phyloP scores from a whole-genome alignment of 2,329 filamentous ascomycete genomes.

The Epichloe aotearoae region DNA sequence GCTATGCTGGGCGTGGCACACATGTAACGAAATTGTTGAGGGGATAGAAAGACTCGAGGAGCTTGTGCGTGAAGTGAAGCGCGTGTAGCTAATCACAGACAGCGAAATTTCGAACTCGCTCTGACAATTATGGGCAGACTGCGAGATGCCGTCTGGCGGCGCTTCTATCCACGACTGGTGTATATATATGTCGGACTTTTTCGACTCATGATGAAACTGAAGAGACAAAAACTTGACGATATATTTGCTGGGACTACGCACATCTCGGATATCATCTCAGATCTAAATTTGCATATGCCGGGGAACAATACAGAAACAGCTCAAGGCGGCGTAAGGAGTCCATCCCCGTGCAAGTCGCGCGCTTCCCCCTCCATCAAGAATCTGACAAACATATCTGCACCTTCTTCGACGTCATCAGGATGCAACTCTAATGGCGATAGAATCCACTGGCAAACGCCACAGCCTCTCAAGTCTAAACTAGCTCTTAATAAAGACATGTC shows the following conservation, averaged over 20 bases:
- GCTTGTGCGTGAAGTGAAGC: background rate
- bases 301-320: background rate
- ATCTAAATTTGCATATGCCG: too few relatives aligned
- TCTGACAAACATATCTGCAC: background rate
- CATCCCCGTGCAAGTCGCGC: background rate
- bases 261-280: too few relatives aligned
- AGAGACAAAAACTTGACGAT: too few relatives aligned
- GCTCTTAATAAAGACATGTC: too few relatives aligned
- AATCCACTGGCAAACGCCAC: too few relatives aligned
- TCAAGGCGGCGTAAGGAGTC: background rate
- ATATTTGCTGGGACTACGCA: too few relatives aligned
- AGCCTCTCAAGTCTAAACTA: too few relatives aligned
- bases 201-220: too few relatives aligned
- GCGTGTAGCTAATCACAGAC: background rate
- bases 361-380: background rate
- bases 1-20: constrained; percentile 62
- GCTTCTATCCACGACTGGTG: too few relatives aligned
- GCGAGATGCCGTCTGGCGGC: too few relatives aligned
- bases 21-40: constrained; percentile 50
- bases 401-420: background rate
- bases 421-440: too few relatives aligned
- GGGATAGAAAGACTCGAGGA: constrained; percentile 49
- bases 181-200: too few relatives aligned
- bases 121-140: background rate
- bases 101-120: background rate